Evolutionary conservation across 495 filamentous ascomycete species (phyloP).

Genomic region (Hypoxylon lenormandii): DNA sequence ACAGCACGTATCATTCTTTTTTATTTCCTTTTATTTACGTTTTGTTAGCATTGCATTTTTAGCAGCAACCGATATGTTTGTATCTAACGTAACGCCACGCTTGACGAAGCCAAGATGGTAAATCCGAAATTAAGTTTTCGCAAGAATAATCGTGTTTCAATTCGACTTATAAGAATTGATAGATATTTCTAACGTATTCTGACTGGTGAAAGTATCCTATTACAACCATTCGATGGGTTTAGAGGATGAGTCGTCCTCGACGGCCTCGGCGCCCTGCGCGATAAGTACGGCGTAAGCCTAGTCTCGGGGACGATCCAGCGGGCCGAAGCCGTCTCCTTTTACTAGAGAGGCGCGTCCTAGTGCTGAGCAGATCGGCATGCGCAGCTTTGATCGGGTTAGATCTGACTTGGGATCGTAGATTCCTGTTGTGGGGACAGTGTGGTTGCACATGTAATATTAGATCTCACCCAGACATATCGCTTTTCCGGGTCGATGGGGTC

Average conservation of each 20-base stretch:
- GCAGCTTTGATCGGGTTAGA: too few relatives aligned
- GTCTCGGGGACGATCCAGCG: constrained; percentile 73
- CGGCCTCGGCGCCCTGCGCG: constrained; percentile 63
- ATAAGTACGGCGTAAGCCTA: constrained; percentile 73
- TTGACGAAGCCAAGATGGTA: constrained; percentile 35
- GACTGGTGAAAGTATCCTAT: background rate
- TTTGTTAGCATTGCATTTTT: constrained; percentile 14
- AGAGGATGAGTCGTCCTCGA: constrained; percentile 39
- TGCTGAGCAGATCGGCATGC: too few relatives aligned
- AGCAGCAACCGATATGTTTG: constrained; percentile 18
- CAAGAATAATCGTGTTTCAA: background rate
- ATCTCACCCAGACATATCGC: too few relatives aligned
- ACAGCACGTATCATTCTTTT: constrained; percentile 27
- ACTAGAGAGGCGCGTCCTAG: too few relatives aligned
- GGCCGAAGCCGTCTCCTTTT: too few relatives aligned
- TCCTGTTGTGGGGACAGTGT: too few relatives aligned
- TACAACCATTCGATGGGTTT: constrained; percentile 29
- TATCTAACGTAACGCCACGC: constrained; percentile 37
- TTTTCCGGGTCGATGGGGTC: too few relatives aligned
- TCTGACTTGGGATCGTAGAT: too few relatives aligned
- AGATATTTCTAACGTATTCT: background rate
- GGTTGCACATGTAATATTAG: too few relatives aligned
- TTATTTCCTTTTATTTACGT: constrained; percentile 21
- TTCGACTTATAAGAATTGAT: background rate
- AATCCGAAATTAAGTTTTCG: constrained; percentile 12